These are phyloP conservation scores for Clavispora fructus DNA, from an alignment of 805 yeast species.

Conservation along the genomic window DNA sequence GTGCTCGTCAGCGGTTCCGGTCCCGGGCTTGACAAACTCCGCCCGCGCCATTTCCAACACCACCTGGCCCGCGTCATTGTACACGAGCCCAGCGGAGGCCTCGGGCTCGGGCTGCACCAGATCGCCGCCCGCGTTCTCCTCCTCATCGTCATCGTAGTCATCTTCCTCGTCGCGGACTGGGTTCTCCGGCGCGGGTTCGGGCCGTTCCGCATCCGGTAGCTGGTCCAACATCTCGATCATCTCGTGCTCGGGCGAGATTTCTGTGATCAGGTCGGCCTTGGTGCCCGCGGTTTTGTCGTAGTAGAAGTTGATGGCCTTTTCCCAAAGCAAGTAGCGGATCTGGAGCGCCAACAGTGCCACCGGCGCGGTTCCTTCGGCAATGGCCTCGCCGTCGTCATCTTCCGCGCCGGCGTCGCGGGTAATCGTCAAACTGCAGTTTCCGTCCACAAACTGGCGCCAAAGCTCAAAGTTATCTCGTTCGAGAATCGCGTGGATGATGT, in stretches of 20 bases:
- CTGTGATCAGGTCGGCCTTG: constrained; percentile 17
- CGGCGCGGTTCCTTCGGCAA: constrained; percentile 40
- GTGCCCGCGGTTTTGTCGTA: constrained; percentile 20
- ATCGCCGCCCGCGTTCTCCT: too few species aligned
- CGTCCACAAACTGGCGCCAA: constrained; percentile 47
- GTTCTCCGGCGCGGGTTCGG: not conserved
- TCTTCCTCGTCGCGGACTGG: constrained; percentile 14
- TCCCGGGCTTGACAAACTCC: constrained; percentile 14
- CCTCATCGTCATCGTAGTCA: constrained; percentile 19
- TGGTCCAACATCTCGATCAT: constrained; percentile 28
- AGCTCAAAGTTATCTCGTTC: constrained; percentile 27
- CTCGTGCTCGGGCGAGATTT: constrained; percentile 30
- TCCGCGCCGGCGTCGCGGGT: constrained; percentile 5
- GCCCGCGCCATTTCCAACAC: constrained; percentile 31
- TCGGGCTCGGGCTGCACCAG: not conserved
- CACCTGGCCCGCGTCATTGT: constrained; percentile 25
- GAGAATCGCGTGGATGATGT: constrained; percentile 44
- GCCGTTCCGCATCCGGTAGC: constrained; percentile 2
- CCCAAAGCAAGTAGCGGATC: constrained; percentile 66
- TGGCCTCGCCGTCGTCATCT: constrained; percentile 10
- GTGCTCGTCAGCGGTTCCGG: constrained; percentile 6
- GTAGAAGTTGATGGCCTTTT: constrained; percentile 54
- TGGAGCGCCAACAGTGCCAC: constrained; percentile 48
- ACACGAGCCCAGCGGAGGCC: constrained; percentile 4
- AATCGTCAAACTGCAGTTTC: constrained; percentile 26